Percentiles rank a stretch among this genome's conserved stretches.
phyloP scores from a whole-genome alignment of 164 flowering plant genomes.

The Piper longum region DNA sequence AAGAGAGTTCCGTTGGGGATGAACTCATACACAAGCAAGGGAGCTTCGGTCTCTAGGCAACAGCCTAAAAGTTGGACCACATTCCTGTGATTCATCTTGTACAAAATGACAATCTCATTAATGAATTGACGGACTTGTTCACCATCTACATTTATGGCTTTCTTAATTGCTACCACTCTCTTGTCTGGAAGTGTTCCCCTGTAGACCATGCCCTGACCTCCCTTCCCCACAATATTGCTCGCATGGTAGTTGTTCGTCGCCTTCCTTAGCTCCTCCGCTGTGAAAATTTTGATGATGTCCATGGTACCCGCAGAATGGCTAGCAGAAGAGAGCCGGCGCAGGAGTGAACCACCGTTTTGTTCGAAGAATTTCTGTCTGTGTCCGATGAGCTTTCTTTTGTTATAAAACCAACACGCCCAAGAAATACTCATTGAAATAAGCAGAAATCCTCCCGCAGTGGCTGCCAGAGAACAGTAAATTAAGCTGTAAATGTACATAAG shows the following conservation, averaged over 20 bases:
- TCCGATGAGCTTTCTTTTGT: constrained; percentile 4
- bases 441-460: not conserved
- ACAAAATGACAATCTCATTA: constrained; percentile 13
- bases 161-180: constrained; percentile 12
- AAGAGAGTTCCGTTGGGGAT: constrained; percentile 17
- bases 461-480: too few relatives aligned
- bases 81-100: constrained; percentile 16
- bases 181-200: constrained; percentile 9
- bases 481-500: too few relatives aligned
- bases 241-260: constrained; percentile 9
- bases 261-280: constrained; percentile 6
- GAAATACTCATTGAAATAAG: not conserved
- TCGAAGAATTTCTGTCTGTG: constrained; percentile 4
- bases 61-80: constrained; percentile 18
- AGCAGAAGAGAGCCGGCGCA: not conserved
- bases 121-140: constrained; percentile 15
- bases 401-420: not conserved
- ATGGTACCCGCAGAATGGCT: not conserved
- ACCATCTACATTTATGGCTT: constrained; percentile 12
- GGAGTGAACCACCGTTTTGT: constrained; percentile 5
- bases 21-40: constrained; percentile 16
- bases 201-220: constrained; percentile 11
- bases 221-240: constrained; percentile 6
- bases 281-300: constrained; percentile 2
- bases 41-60: constrained; percentile 18